A percentile compares a stretch with the other conserved stretches of the same genome.
Conservation (phyloP, 2,329 filamentous ascomycete species). For the Lachnellula cervina region DNA sequence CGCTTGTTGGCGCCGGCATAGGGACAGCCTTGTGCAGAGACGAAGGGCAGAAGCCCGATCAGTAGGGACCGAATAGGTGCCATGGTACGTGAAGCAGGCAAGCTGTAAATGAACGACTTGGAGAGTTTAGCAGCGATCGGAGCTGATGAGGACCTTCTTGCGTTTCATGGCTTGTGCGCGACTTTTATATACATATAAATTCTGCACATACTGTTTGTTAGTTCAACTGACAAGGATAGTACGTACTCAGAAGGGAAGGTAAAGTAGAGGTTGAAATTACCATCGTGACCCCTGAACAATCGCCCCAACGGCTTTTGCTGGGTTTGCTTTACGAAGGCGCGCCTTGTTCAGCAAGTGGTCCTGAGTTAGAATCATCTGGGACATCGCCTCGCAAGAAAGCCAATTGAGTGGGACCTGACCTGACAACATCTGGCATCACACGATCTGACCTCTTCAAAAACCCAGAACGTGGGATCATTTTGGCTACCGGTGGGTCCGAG, state of each 20-base stretch:
- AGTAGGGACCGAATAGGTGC: conserved; percentile 14
- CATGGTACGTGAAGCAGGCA: conserved; percentile 7
- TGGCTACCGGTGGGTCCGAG: too few species aligned
- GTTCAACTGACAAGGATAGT: not conserved
- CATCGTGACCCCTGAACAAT: not conserved
- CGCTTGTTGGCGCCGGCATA: conserved; percentile 14
- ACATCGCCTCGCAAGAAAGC: too few species aligned
- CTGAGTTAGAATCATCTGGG: too few species aligned
- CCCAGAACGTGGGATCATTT: too few species aligned
- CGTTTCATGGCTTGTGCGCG: not conserved
- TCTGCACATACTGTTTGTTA: not conserved
- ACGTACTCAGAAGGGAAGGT: not conserved
- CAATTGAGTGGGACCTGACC: too few species aligned
- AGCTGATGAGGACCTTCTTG: not conserved
- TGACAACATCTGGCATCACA: too few species aligned
- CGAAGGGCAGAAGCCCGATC: conserved; percentile 19
- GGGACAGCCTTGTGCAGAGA: conserved; percentile 20
- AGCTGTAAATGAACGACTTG: not conserved
- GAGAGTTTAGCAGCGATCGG: not conserved
- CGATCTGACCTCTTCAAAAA: too few species aligned
- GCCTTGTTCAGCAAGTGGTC: not conserved
- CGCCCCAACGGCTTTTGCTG: not conserved
- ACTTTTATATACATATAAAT: not conserved
- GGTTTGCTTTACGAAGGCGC: not conserved
- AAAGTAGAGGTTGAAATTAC: not conserved